Evolutionary conservation across 495 filamentous ascomycete species (phyloP), one percentile per base, ranked within the genome.

Genomic region (Trichocladium antarcticum): DNA sequence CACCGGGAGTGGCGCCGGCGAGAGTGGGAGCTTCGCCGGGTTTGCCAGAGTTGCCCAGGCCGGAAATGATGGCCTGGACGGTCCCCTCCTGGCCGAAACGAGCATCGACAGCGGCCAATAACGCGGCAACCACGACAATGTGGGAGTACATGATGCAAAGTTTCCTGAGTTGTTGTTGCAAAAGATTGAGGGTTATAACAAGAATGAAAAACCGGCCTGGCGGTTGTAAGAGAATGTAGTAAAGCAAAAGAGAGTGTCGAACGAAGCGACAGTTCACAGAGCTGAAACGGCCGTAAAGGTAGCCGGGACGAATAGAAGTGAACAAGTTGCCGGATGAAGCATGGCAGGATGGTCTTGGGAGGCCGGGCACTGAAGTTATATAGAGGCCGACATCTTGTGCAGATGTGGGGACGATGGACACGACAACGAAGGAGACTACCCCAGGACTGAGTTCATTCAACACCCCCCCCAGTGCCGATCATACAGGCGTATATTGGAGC

Each of bases 21-120:
- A 81, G 71, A 34, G 78, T 81, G 19, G 68, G 67, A 24, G 77
- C 77, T 42, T 68, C 59, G 12, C 76, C 77, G 1, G 76, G 64
- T 22, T 64, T 56, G 20, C 75, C 77, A 45, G 74, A 72, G 43
- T 59, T 59, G 37, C 64, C 62, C 32, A 78, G 66, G 28, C 63
- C 68, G 35, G 55, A 43, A 50, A 81, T 71, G 44, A 60, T 58
- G 11, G 39, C 47, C 41, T 72, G 69, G 17, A 74, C 68, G 8
- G 57, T 21, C 22, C 74, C 68, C 54, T 81, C 77, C 60, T 77
- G 69, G 21, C 69, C 67, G 62, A 81, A 80, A 37, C 76, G 71
- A 45, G 77, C 73, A 53, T 79, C 68, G 46, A 64, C 70, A 32
- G 67, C 57, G 22, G 74, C 72, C 48, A 73, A 31, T 12, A 78